Percentiles rank a stretch among this genome's conserved stretches.
These are phyloP conservation scores for Nannochloropsis salina DNA, from an alignment of 108 stramenopile species.

Conservation along the genomic window DNA sequence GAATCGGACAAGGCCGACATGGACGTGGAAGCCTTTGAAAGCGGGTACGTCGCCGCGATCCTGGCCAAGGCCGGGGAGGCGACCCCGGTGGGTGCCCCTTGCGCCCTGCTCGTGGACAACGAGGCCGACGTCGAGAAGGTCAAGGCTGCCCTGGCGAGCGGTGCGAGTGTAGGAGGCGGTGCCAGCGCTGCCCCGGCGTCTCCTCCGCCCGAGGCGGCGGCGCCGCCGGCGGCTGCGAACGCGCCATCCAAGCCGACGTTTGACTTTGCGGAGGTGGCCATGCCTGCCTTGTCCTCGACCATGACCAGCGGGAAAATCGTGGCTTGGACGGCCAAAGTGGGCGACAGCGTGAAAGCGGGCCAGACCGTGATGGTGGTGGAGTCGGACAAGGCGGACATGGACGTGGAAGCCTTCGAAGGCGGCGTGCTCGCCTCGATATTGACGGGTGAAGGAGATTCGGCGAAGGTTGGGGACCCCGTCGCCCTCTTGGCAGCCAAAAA, in stretches of 20 bases:
- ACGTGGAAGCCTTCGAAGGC: slow-evolving; percentile 85
- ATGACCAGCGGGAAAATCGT: slow-evolving; percentile 94
- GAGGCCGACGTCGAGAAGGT: not conserved
- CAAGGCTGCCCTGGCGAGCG: slow-evolving; percentile 1
- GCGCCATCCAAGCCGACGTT: not conserved
- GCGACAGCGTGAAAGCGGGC: slow-evolving; percentile 78
- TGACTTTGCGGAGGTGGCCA: slow-evolving; percentile 51
- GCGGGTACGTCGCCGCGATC: slow-evolving; percentile 30
- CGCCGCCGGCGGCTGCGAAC: not conserved
- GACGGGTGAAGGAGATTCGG: slow-evolving; percentile 77
- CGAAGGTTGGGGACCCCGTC: slow-evolving; percentile 80
- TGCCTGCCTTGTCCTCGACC: slow-evolving; percentile 89
- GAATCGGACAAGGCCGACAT: slow-evolving; percentile 93
- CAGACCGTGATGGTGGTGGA: slow-evolving; percentile 95
- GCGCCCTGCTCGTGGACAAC: not conserved
- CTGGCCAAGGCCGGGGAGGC: slow-evolving; percentile 34
- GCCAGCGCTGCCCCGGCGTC: slow-evolving; percentile 21
- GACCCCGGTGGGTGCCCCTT: not conserved
- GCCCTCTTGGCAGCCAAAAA: slow-evolving; percentile 76
- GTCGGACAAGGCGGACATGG: slow-evolving; percentile 98
- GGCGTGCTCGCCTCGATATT: slow-evolving; percentile 89
- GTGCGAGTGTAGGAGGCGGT: slow-evolving; percentile 8
- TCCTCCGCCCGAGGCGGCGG: slow-evolving; percentile 21
- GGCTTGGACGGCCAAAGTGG: slow-evolving; percentile 84
- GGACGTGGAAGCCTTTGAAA: slow-evolving; percentile 88